Conservation (phyloP, 1,284 basidiomycete genomes). For the Chiua sp. region DNA sequence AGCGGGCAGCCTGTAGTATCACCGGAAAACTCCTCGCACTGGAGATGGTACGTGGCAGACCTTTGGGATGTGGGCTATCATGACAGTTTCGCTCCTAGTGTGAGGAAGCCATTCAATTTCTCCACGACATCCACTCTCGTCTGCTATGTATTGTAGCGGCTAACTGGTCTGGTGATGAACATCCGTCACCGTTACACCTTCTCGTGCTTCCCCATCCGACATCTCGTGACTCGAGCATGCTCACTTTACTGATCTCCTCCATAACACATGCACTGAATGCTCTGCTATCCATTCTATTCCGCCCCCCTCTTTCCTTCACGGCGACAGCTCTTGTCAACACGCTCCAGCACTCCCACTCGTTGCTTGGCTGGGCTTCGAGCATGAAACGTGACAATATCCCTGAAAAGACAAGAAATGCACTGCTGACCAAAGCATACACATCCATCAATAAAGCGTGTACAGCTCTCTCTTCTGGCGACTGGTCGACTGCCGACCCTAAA, state of each 20-base stretch:
- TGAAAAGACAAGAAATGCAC: slow-evolving; percentile 57
- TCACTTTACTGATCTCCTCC: slow-evolving; percentile 63
- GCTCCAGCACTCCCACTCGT: slow-evolving; percentile 44
- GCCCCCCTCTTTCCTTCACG: slow-evolving; percentile 24
- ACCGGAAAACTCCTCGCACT: slow-evolving; percentile 66
- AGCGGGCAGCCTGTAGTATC: slow-evolving; percentile 70
- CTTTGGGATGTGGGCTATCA: background rate
- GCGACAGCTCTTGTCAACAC: slow-evolving; percentile 37
- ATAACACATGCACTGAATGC: slow-evolving; percentile 55
- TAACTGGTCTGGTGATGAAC: background rate
- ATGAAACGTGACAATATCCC: slow-evolving; percentile 44
- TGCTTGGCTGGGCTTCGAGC: slow-evolving; percentile 58
- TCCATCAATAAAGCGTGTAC: slow-evolving; percentile 52
- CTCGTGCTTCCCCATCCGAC: slow-evolving; percentile 53
- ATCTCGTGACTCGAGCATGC: slow-evolving; percentile 43
- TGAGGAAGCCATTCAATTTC: slow-evolving; percentile 49
- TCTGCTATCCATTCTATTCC: slow-evolving; percentile 37
- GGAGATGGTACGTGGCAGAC: slow-evolving; percentile 60
- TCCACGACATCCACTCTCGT: slow-evolving; percentile 51
- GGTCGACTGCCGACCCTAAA: slow-evolving; percentile 10
- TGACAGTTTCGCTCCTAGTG: slow-evolving; percentile 44
- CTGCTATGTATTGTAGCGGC: slow-evolving; percentile 34
- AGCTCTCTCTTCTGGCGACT: slow-evolving; percentile 25
- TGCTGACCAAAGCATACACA: slow-evolving; percentile 64
- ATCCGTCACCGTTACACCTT: slow-evolving; percentile 36